Base-by-base conservation (phyloP, 1,139 yeast genomes). In the Pichia sp. region DNA sequence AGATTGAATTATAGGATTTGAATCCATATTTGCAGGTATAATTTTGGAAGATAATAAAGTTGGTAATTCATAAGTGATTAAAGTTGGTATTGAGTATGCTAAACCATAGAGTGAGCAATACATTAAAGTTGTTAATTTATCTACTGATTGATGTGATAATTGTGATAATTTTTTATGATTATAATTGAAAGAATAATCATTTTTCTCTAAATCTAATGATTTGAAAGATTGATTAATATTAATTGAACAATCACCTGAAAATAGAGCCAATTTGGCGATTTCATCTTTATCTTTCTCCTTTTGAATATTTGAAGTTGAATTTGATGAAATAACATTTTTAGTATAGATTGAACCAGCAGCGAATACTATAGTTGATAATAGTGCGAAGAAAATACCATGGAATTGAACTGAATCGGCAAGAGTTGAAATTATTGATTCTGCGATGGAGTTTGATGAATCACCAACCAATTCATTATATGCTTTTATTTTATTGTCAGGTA, bases 301-400 rank as follows among this genome's bases (percentile, higher is more conserved):
- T 14, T 22, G 19, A 4, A 26, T 17, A 28, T 36, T 22, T 11
- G 25, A 11, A 14, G 28, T 34, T 14, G 2, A 14, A 6, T 43
- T 38, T 33, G 35, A 40, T 12, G 62, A 63, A n/a, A 66, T 66
- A 39, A 86, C 74, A 52, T 77, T 79, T 60, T 89, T 89, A 38
- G 95, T 91, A 63, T 84, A 88, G 51, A 89, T 85, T 58, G 88
- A 88, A 56, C 89, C 96, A 12, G 84, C 70, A 10, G 91, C 96
- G 65, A 89, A 89, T 34, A 89, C 82, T 31, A 83, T 54, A 71
- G 91, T 81, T 9, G 95, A 81, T 14, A 78, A 51, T 39, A 83
- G 72, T 1, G 96, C 94, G 58, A 73, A 84, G 1, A 49, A 14
- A 4, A 58, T 47, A 9, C 64, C 64, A 36, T 54, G 52, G 22